These are phyloP conservation scores for Paecilomyces sp. DNA, from an alignment of 2,329 filamentous ascomycete genomes.

Conservation along the genomic window DNA sequence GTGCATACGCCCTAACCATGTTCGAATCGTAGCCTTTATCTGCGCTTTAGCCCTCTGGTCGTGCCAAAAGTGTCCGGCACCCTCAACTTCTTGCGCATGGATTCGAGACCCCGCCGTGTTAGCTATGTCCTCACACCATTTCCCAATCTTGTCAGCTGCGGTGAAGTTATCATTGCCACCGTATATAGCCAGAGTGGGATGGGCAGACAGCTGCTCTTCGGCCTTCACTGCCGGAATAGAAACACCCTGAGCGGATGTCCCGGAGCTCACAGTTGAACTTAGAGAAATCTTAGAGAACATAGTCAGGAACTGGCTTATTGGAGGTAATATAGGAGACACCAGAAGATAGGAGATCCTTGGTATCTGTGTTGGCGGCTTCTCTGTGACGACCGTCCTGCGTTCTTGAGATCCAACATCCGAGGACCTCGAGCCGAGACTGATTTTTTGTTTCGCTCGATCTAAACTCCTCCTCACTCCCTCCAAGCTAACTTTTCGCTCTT, in stretches of 20 bases:
- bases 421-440: constrained; percentile 7
- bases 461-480: constrained; percentile 32
- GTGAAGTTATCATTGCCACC: constrained; percentile 72
- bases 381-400: not conserved
- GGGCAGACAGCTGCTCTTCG: constrained; percentile 46
- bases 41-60: constrained; percentile 44
- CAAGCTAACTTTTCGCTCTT: constrained; percentile 24
- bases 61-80: constrained; percentile 58
- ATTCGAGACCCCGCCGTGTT: constrained; percentile 41
- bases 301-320: constrained; percentile 55
- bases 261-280: constrained; percentile 15
- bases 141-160: constrained; percentile 54
- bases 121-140: constrained; percentile 56
- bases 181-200: constrained; percentile 63
- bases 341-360: constrained; percentile 45
- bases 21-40: constrained; percentile 31
- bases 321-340: constrained; percentile 56
- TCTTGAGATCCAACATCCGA: constrained; percentile 2
- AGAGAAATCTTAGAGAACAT: constrained; percentile 46
- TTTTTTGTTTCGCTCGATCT: constrained; percentile 27
- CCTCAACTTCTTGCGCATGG: constrained; percentile 40
- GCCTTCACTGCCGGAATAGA: constrained; percentile 36
- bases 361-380: constrained; percentile 1
- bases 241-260: constrained; percentile 19
- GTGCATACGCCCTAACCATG: constrained; percentile 28